Percentiles rank a stretch among this genome's conserved stretches.
Conservation (phyloP, 164 flowering plant genomes). For the Protea cynaroides region DNA sequence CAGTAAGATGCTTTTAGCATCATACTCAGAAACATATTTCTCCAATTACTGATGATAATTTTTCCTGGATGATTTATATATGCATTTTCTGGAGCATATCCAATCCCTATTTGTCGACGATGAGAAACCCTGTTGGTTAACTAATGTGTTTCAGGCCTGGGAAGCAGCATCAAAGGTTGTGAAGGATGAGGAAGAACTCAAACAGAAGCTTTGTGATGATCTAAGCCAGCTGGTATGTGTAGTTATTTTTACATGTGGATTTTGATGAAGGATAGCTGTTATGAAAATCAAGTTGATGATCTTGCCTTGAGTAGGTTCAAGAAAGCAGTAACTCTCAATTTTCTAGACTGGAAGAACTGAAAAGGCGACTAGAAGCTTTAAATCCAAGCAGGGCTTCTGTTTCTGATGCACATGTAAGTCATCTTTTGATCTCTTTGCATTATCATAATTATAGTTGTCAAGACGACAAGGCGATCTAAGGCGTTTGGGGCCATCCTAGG, state of each 20-base stretch:
- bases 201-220: slow-evolving; percentile 92
- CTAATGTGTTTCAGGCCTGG: slow-evolving; percentile 46
- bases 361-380: slow-evolving; percentile 80
- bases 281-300: background rate
- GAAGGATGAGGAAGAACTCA: slow-evolving; percentile 76
- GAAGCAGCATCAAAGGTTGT: slow-evolving; percentile 77
- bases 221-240: slow-evolving; percentile 60
- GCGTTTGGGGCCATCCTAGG: no score
- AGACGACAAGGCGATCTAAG: no score
- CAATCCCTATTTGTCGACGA: background rate
- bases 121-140: background rate
- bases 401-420: slow-evolving; percentile 33
- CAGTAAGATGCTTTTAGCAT: no score
- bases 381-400: slow-evolving; percentile 71
- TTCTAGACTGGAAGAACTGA: slow-evolving; percentile 79
- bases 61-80: background rate
- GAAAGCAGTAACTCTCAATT: slow-evolving; percentile 76
- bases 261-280: background rate
- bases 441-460: no score
- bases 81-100: background rate
- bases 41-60: background rate
- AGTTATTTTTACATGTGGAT: background rate
- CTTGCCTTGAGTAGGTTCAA: slow-evolving; percentile 52
- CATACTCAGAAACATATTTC: no score
- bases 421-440: background rate